Percentiles rank a stretch among this genome's conserved stretches.
These are phyloP conservation scores for Tetradesmus obliquus DNA, from an alignment of 139 green algal species.

Conservation along the genomic window DNA sequence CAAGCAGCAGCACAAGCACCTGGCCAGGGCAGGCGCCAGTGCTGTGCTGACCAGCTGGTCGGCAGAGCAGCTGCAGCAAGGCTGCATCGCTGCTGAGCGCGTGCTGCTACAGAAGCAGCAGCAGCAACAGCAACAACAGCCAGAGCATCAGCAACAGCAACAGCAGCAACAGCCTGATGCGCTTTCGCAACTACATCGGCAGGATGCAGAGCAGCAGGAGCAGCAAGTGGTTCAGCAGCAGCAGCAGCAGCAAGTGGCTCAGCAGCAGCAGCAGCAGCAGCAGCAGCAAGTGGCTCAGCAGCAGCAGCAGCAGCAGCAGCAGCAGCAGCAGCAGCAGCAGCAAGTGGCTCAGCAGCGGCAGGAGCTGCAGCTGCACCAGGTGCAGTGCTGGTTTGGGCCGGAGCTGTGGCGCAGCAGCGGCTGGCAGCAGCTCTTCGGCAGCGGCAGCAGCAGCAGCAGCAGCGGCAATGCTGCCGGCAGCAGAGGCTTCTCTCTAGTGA, in stretches of 20 bases:
- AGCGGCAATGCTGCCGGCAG: conserved; percentile 2
- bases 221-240: background rate
- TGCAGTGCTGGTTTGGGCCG: conserved; percentile 38
- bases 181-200: background rate
- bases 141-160: background rate
- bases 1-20: conserved; percentile 46
- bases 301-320: background rate
- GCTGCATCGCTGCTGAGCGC: background rate
- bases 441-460: conserved; percentile 24
- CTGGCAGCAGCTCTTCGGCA: conserved; percentile 8
- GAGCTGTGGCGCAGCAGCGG: conserved; percentile 42
- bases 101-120: background rate
- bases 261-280: background rate
- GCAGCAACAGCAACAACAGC: conserved; percentile 11
- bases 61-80: conserved; percentile 24
- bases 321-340: background rate
- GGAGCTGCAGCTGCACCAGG: conserved; percentile 1
- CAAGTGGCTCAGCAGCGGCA: background rate
- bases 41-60: background rate
- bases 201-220: background rate
- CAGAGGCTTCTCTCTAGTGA: conserved; percentile 47
- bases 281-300: background rate
- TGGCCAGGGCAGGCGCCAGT: conserved; percentile 21
- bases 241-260: background rate
- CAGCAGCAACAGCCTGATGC: background rate